Conservation (phyloP, 2,329 filamentous ascomycete genomes). For the Colletotrichum musae region DNA sequence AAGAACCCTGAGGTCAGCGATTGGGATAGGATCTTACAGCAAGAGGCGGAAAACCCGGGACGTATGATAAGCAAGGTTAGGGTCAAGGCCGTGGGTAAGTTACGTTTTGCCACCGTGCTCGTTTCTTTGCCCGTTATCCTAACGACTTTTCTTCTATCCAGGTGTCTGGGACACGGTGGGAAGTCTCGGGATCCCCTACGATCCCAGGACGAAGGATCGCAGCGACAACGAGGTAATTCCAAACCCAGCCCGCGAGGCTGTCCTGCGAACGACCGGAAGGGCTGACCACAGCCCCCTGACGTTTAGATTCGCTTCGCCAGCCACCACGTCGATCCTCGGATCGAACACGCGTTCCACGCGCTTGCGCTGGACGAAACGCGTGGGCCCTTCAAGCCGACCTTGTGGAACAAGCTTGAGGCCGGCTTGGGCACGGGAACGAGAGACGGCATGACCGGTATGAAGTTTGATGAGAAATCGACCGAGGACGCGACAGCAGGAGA, state of each 20-base stretch:
- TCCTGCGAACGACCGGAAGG: too few relatives aligned
- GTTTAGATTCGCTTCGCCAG: constrained; percentile 42
- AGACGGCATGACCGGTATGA: too few relatives aligned
- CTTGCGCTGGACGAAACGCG: constrained; percentile 68
- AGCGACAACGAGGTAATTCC: constrained; percentile 24
- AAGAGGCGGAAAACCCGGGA: background rate
- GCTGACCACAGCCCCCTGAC: background rate
- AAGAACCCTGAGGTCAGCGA: background rate
- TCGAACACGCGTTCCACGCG: constrained; percentile 70
- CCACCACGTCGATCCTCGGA: constrained; percentile 43
- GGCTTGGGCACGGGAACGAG: too few relatives aligned
- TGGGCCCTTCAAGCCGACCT: constrained; percentile 46
- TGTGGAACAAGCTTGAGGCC: constrained; percentile 44
- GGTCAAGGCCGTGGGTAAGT: constrained; percentile 32
- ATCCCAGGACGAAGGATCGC: constrained; percentile 7
- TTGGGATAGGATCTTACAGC: constrained; percentile 2
- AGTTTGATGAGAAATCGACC: too few relatives aligned
- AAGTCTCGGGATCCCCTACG: constrained; percentile 52
- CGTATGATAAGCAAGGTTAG: constrained; percentile 1
- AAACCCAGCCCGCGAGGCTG: too few relatives aligned
- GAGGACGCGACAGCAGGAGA: too few relatives aligned
- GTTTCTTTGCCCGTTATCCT: background rate
- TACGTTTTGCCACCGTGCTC: too few relatives aligned
- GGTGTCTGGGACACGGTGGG: constrained; percentile 69
- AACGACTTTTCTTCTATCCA: background rate